phyloP scores from a whole-genome alignment of 208 protist species.

The Trypanosoma mega region DNA sequence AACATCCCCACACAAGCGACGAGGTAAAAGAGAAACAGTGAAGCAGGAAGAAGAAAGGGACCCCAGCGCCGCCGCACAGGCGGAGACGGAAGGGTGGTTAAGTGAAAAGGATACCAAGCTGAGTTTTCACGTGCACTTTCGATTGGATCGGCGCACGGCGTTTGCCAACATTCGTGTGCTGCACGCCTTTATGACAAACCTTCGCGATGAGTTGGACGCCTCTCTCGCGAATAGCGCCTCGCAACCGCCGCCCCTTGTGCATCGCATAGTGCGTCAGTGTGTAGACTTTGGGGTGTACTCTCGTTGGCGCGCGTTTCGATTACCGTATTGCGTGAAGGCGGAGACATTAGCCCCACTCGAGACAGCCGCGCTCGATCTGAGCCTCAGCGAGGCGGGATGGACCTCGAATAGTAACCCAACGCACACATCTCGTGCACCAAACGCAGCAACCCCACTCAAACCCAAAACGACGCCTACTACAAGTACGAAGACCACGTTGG shows the following conservation, averaged over 20 bases:
- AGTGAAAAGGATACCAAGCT: constrained; percentile 42
- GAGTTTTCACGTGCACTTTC: constrained; percentile 85
- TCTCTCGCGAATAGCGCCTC: not conserved
- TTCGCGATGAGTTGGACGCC: constrained; percentile 34
- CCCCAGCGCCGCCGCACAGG: too few relatives aligned
- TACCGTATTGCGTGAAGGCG: constrained; percentile 84
- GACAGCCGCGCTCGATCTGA: constrained; percentile 60
- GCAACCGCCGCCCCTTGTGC: not conserved
- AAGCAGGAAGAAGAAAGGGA: constrained; percentile 14
- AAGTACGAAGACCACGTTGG: too few relatives aligned
- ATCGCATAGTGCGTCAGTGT: constrained; percentile 40
- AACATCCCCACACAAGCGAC: not conserved
- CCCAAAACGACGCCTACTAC: too few relatives aligned
- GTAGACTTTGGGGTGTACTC: constrained; percentile 89
- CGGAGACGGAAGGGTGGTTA: not conserved
- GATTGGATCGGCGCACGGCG: constrained; percentile 35
- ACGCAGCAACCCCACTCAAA: too few relatives aligned
- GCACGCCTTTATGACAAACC: constrained; percentile 48
- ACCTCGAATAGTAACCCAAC: too few relatives aligned
- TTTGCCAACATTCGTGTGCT: constrained; percentile 57
- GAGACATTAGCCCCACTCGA: constrained; percentile 15
- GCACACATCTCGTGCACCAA: too few relatives aligned
- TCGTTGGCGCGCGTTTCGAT: constrained; percentile 80
- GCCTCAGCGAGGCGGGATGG: too few relatives aligned
- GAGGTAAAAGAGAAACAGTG: not conserved